Conservation (phyloP, 306 rosid species). For the Astragalus glycyphyllos region DNA sequence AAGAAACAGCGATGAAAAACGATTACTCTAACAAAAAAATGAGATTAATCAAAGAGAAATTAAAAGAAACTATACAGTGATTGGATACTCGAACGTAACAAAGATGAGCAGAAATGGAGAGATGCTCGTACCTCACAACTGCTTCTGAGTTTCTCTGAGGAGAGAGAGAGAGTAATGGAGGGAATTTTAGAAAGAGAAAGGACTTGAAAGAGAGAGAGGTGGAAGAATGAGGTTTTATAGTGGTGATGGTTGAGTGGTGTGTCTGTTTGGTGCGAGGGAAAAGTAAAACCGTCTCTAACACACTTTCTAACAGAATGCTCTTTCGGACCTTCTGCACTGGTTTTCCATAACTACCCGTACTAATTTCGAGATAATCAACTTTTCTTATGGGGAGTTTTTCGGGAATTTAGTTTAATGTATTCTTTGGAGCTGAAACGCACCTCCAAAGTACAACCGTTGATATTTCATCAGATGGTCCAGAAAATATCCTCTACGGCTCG, state of each 20-base stretch:
- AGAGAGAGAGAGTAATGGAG: constrained; percentile 11
- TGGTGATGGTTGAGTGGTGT: constrained; percentile 12
- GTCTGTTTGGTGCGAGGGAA: constrained; percentile 53
- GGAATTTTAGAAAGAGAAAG: constrained; percentile 44
- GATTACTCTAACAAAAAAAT: not conserved
- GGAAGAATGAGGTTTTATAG: constrained; percentile 41
- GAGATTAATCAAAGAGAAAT: not conserved
- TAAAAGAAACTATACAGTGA: not conserved
- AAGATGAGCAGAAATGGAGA: constrained; percentile 7
- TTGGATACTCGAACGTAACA: not conserved
- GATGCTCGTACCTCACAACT: constrained; percentile 36
- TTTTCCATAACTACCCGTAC: constrained; percentile 35
- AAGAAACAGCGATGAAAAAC: constrained; percentile 4
- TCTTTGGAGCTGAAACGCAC: constrained; percentile 3
- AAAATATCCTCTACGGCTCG: not conserved
- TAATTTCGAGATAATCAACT: not conserved
- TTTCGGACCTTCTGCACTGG: constrained; percentile 7
- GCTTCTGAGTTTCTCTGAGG: constrained; percentile 27
- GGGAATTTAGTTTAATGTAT: not conserved
- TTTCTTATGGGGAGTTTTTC: not conserved
- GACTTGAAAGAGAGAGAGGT: constrained; percentile 37
- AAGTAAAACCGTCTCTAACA: constrained; percentile 53
- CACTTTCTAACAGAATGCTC: constrained; percentile 50
- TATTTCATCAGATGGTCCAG: not conserved
- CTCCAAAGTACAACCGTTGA: not conserved